A percentile compares a stretch with the other conserved stretches of the same genome.
Evolutionary conservation across 1,139 yeast genomes (phyloP).

Genomic region (Taphrina confusa): DNA sequence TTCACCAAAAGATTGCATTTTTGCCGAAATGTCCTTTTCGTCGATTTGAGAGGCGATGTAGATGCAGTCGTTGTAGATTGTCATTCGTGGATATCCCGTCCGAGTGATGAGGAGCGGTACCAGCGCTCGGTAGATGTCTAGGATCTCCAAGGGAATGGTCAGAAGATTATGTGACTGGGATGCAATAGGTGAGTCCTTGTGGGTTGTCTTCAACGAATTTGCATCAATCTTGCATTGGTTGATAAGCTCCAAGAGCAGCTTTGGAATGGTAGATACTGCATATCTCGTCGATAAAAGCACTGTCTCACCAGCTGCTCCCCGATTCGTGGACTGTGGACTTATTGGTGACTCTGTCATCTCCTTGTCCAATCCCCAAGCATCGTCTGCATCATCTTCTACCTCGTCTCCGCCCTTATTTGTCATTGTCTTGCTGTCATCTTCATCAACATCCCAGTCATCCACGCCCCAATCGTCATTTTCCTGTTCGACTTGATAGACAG

Average conservation of each 20-base stretch:
- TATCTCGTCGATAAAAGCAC: slow-evolving; percentile 6
- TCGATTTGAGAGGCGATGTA: slow-evolving; percentile 3
- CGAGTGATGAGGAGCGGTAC: slow-evolving; percentile 1
- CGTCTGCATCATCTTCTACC: slow-evolving; percentile 7
- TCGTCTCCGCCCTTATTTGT: neutral
- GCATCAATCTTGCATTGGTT: slow-evolving; percentile 3
- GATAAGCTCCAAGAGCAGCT: slow-evolving; percentile 6
- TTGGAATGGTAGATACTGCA: slow-evolving; percentile 16
- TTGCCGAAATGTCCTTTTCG: neutral
- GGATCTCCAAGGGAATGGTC: neutral
- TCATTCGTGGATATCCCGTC: slow-evolving; percentile 25
- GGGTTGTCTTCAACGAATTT: neutral
- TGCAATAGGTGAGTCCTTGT: neutral
- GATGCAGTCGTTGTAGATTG: slow-evolving; percentile 27
- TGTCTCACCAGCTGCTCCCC: neutral
- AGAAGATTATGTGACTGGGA: neutral
- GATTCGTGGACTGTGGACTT: neutral
- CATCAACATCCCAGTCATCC: slow-evolving; percentile 9
- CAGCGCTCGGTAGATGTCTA: slow-evolving; percentile 9
- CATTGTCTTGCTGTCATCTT: neutral
- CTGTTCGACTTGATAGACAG: neutral
- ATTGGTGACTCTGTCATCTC: slow-evolving; percentile 2
- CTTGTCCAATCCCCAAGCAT: slow-evolving; percentile 20
- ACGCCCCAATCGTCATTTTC: slow-evolving; percentile 13
- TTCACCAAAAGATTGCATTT: slow-evolving; percentile 7